phyloP scores from a whole-genome alignment of 2,329 filamentous ascomycete genomes.

The Epichloe sp. region DNA sequence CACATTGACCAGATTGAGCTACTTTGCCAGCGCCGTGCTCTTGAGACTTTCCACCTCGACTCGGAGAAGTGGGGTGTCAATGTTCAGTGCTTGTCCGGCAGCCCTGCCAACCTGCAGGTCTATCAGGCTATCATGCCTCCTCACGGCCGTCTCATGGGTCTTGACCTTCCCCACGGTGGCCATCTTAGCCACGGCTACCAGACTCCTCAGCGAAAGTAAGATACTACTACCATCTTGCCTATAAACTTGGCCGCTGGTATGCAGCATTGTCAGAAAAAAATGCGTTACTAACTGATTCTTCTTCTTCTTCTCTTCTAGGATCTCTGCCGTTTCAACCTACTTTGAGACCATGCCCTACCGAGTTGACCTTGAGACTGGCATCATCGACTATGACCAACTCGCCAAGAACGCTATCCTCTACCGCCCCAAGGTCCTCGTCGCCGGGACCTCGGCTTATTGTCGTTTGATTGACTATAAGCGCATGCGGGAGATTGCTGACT shows the following conservation, averaged over 20 bases:
- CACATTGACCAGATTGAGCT: conserved; percentile 95
- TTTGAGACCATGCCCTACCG: conserved; percentile 98
- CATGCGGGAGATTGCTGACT: conserved; percentile 93
- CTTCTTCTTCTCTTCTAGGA: conserved; percentile 33
- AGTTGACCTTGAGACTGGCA: conserved; percentile 74
- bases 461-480: conserved; percentile 91
- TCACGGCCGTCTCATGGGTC: conserved; percentile 92
- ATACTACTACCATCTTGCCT: conserved; percentile 6
- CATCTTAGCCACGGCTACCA: conserved; percentile 97
- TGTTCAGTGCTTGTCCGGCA: conserved; percentile 85
- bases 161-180: conserved; percentile 87
- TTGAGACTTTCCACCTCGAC: conserved; percentile 81
- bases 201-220: conserved; percentile 79
- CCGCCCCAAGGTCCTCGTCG: conserved; percentile 91
- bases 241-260: background rate
- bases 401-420: conserved; percentile 84
- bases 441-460: conserved; percentile 96
- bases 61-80: conserved; percentile 94
- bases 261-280: background rate
- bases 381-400: conserved; percentile 93
- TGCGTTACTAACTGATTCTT: background rate
- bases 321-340: conserved; percentile 96
- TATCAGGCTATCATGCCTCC: conserved; percentile 96
- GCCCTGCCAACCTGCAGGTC: conserved; percentile 92
- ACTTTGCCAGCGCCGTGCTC: conserved; percentile 86